Evolutionary conservation across 23 red algal genomes (phyloP), one percentile per base, ranked within the genome.

Genomic region (Pyropia haitanensis): DNA sequence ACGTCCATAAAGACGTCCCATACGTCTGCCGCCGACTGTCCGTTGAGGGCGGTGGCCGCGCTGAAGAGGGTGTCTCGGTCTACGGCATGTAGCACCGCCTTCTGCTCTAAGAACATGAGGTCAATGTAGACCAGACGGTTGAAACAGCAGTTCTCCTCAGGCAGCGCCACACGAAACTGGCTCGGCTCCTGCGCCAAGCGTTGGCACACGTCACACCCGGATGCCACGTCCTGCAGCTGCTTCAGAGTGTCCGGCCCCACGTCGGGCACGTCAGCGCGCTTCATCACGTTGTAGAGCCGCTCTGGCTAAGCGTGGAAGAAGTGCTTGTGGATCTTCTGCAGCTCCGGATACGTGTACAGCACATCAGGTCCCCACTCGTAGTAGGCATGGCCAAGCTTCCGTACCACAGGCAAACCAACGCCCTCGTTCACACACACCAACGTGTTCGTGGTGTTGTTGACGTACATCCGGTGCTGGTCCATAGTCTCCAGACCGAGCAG

Each of bases 181-280:
- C 58, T 48, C 21, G 67, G 67, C 18, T 23, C 67, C 20, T 56
- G 0, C 18, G 7, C 44, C 46, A 26, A 18, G 23, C 67, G 67
- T 52, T 72, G 51, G 48, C 67, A 72, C 29, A 72, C 46, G 0
- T 72, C 67, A 53, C 67, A 72, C 15, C 27, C 44, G 22, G 44
- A n/a, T 19, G n/a, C 29, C 0, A 72, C 58, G 22, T 12, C 22
- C 51, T 72, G 22, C 30, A 72, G 48, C 25, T 56, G 22, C 0
- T 22, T 20, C 46, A 72, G 20, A 9, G 58, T 18, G 17, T 53
- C 0, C 22, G 67, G 67, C 23, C 50, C 21, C 15, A 9, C 31
- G 18, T 27, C 58, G 18, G 54, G 50, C 46, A 20, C 50, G 34
- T 1, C 22, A n/a, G 67, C 67, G 0, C 44, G 30, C 19, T 32